A percentile compares a stretch with the other conserved stretches of the same genome.
These are phyloP conservation scores for Hylodesmum podocarpum DNA, from an alignment of 306 rosid genomes.

Conservation along the genomic window DNA sequence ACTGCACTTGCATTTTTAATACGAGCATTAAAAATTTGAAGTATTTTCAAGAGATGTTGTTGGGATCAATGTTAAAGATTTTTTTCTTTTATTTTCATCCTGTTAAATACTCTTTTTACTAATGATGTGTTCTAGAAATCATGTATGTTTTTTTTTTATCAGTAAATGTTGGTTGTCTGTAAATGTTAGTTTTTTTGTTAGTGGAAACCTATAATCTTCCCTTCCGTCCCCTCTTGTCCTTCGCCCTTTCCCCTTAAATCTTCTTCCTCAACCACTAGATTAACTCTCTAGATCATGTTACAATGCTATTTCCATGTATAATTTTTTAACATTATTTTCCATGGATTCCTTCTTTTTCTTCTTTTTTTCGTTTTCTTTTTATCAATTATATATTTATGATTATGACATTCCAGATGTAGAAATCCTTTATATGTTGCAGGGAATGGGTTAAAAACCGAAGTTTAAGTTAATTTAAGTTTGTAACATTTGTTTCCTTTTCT, in stretches of 20 bases:
- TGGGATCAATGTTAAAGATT: background rate
- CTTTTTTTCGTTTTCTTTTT: too few relatives aligned
- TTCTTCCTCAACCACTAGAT: too few relatives aligned
- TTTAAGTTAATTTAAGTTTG: background rate
- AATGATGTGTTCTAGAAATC: background rate
- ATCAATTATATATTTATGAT: background rate
- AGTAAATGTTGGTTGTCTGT: too few relatives aligned
- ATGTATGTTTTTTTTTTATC: too few relatives aligned
- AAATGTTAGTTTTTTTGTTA: too few relatives aligned
- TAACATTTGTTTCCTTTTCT: background rate
- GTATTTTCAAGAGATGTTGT: constrained; percentile 5
- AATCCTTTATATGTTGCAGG: background rate
- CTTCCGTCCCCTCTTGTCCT: too few relatives aligned
- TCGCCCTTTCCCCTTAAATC: too few relatives aligned
- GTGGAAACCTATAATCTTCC: too few relatives aligned
- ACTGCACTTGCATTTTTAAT: background rate
- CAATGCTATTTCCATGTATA: background rate
- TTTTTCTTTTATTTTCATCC: constrained; percentile 8
- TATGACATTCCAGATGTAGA: background rate
- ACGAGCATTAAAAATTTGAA: background rate
- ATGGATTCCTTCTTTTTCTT: background rate
- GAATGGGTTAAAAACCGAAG: constrained; percentile 1
- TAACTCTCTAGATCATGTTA: too few relatives aligned
- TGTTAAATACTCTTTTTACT: background rate
- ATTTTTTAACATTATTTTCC: background rate